phyloP scores from a whole-genome alignment of 371 early-diverging fungal species.

The Blakeslea trispora region DNA sequence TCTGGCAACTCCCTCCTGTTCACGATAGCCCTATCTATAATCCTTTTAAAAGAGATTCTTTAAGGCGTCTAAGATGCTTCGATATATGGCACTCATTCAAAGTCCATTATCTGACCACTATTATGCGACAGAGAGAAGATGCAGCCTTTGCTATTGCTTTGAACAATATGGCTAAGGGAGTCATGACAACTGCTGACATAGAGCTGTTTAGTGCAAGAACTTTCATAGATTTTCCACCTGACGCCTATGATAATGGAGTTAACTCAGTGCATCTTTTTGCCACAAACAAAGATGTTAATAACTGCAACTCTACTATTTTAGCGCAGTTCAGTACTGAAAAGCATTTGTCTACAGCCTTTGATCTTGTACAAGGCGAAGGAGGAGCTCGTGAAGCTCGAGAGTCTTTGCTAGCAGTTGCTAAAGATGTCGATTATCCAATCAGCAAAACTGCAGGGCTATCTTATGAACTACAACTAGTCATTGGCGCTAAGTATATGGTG shows the following conservation, averaged over 20 bases:
- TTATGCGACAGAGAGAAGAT: slow-evolving; percentile 17
- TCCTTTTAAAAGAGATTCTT: neutral
- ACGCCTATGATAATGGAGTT: neutral
- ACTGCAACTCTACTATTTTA: neutral
- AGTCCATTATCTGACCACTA: slow-evolving; percentile 6
- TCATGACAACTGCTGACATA: slow-evolving; percentile 6
- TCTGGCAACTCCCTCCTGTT: slow-evolving; percentile 17
- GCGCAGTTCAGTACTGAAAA: neutral
- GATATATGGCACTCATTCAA: slow-evolving; percentile 5
- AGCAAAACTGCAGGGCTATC: neutral
- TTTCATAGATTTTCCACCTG: neutral
- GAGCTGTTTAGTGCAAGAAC: neutral
- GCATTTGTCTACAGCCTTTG: neutral
- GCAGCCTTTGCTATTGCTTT: slow-evolving; percentile 10
- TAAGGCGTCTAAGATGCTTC: neutral
- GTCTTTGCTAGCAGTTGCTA: neutral
- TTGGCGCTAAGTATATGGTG: slow-evolving; percentile 1
- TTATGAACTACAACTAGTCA: neutral
- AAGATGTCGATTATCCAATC: neutral
- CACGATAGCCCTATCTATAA: neutral
- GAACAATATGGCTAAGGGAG: slow-evolving; percentile 9
- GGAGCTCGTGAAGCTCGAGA: neutral
- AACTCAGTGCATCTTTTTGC: neutral
- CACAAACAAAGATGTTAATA: neutral
- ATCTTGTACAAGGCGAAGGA: slow-evolving; percentile 1